A percentile compares a stretch with the other conserved stretches of the same genome.
Conservation (phyloP, 2,329 filamentous ascomycete genomes). For the Calonectria crousiana region DNA sequence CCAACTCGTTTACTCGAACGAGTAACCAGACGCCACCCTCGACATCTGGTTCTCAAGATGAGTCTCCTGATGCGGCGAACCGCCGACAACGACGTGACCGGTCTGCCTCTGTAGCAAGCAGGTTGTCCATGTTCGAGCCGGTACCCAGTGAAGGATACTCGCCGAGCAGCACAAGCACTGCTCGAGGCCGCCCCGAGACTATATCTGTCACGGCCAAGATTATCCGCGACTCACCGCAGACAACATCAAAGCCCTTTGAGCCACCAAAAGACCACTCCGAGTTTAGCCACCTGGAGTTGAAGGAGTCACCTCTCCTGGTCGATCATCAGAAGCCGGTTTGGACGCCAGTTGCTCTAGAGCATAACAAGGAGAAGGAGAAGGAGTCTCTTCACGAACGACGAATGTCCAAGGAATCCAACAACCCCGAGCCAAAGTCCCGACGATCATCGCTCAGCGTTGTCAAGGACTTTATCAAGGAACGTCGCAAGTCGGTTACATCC, state of each 20-base stretch:
- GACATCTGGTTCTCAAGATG: slow-evolving; percentile 56
- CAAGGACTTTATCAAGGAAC: slow-evolving; percentile 72
- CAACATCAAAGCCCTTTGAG: slow-evolving; percentile 56
- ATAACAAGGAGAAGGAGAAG: slow-evolving; percentile 53
- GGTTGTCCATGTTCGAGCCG: slow-evolving; percentile 67
- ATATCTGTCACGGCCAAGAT: slow-evolving; percentile 92
- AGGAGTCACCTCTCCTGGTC: slow-evolving; percentile 70
- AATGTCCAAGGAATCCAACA: slow-evolving; percentile 56
- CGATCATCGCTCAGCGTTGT: slow-evolving; percentile 72
- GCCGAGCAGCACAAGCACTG: slow-evolving; percentile 48
- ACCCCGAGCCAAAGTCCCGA: slow-evolving; percentile 49
- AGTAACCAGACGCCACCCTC: slow-evolving; percentile 48
- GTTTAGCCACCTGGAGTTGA: slow-evolving; percentile 63
- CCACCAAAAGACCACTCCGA: slow-evolving; percentile 57
- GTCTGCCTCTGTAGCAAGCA: slow-evolving; percentile 67
- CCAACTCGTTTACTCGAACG: slow-evolving; percentile 53
- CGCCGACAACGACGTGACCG: slow-evolving; percentile 56
- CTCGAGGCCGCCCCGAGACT: slow-evolving; percentile 74
- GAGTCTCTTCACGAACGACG: slow-evolving; percentile 61
- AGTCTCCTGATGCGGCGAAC: slow-evolving; percentile 57
- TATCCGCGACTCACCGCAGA: slow-evolving; percentile 71
- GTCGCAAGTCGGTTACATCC: slow-evolving; percentile 64
- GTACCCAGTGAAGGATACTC: slow-evolving; percentile 37
- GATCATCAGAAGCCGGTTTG: slow-evolving; percentile 61
- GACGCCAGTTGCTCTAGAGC: slow-evolving; percentile 44